A percentile compares a stretch with the other conserved stretches of the same genome.
Conservation (phyloP, 1,284 basidiomycete genomes). For the Moniliella sp. region DNA sequence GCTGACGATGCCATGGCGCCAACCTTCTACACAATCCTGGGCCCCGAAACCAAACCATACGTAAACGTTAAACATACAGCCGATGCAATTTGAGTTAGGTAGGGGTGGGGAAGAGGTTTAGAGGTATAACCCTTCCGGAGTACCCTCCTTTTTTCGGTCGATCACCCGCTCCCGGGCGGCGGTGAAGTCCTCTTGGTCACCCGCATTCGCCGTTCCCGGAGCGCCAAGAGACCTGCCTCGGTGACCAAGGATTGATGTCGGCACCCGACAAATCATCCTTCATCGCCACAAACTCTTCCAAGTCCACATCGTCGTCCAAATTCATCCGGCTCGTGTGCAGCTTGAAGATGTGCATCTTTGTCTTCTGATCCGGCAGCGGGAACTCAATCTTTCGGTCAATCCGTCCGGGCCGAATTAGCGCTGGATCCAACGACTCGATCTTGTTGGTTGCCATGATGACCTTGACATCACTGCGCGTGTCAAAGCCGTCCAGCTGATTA, state of each 20-base stretch:
- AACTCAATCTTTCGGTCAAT: conserved; percentile 80
- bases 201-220: conserved; percentile 84
- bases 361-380: conserved; percentile 27
- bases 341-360: conserved; percentile 65
- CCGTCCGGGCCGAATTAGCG: conserved; percentile 86
- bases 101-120: too few species aligned
- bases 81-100: too few species aligned
- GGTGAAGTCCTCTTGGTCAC: conserved; percentile 52
- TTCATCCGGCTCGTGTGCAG: conserved; percentile 93
- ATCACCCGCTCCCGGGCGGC: conserved; percentile 29
- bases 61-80: too few species aligned
- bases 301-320: conserved; percentile 67
- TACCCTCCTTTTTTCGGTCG: conserved; percentile 29
- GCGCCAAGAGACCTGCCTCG: conserved; percentile 78
- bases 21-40: too few species aligned
- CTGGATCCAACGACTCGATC: conserved; percentile 86
- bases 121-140: conserved; percentile 16
- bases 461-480: conserved; percentile 94
- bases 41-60: too few species aligned
- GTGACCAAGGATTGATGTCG: conserved; percentile 33
- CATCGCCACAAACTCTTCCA: conserved; percentile 83
- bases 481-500: conserved; percentile 83
- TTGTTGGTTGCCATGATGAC: conserved; percentile 67
- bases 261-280: conserved; percentile 59
- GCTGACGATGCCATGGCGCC: too few species aligned